phyloP scores from a whole-genome alignment of 768 basidiomycete species.

The Mrakia blollopis region DNA sequence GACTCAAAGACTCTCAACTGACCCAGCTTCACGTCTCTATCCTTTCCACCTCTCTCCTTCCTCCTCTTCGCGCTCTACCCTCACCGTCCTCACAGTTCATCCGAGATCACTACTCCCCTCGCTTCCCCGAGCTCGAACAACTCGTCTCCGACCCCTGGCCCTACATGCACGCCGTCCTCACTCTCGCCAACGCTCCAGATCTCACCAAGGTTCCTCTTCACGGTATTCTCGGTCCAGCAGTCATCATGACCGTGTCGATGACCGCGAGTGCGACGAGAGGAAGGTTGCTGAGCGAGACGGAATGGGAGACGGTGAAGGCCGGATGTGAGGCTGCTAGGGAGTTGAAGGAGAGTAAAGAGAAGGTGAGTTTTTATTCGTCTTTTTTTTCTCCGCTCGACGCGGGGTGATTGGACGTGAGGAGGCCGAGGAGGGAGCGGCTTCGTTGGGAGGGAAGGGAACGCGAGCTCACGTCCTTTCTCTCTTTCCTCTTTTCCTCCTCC shows the following conservation, averaged over 20 bases:
- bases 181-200: conserved; percentile 80
- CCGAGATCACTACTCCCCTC: conserved; percentile 89
- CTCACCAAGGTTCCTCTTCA: conserved; percentile 77
- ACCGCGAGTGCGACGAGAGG: conserved; percentile 90
- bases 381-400: background rate
- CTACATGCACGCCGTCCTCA: conserved; percentile 86
- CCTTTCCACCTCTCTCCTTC: background rate
- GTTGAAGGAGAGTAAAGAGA: conserved; percentile 82
- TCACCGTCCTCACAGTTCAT: conserved; percentile 66
- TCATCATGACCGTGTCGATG: conserved; percentile 92
- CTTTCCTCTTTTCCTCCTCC: background rate
- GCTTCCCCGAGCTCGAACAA: conserved; percentile 95
- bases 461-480: background rate
- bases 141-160: conserved; percentile 84
- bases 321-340: conserved; percentile 86
- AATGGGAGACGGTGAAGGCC: conserved; percentile 74
- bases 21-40: background rate
- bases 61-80: conserved; percentile 16
- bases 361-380: conserved; percentile 48
- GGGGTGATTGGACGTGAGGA: background rate
- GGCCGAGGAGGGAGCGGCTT: background rate
- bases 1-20: background rate
- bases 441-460: background rate
- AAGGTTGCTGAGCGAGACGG: conserved; percentile 58
- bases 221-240: conserved; percentile 74